Conservation (phyloP, 352 stramenopile species). For the Hyaloperonospora arabidopsidis region DNA sequence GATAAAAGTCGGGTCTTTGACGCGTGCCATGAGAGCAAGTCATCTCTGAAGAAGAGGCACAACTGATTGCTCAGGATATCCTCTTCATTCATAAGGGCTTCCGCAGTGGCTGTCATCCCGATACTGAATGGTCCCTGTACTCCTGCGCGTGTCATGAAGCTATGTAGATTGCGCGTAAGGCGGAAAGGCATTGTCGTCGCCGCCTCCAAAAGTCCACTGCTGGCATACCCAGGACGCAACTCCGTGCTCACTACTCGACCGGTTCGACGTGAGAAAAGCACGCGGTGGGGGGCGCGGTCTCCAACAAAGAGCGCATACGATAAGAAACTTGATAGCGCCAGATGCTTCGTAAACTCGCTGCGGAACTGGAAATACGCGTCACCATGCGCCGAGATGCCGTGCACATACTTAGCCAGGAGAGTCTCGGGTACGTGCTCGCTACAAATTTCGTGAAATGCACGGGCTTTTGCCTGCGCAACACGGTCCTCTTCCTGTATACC, state of each 20-base stretch:
- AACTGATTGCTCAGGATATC: conserved; percentile 82
- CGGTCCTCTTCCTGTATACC: conserved; percentile 55
- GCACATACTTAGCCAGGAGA: conserved; percentile 80
- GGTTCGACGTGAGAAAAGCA: conserved; percentile 74
- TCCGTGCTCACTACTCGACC: conserved; percentile 80
- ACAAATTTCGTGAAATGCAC: conserved; percentile 78
- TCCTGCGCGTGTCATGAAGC: conserved; percentile 77
- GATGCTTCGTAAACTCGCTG: conserved; percentile 80
- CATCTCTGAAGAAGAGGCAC: conserved; percentile 84
- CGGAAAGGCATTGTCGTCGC: conserved; percentile 84
- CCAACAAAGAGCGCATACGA: conserved; percentile 82
- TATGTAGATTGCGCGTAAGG: conserved; percentile 83
- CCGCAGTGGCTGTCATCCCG: conserved; percentile 68
- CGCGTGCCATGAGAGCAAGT: conserved; percentile 81
- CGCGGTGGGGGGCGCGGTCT: conserved; percentile 74
- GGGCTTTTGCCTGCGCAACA: conserved; percentile 52
- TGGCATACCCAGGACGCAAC: conserved; percentile 76
- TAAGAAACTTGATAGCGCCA: conserved; percentile 78
- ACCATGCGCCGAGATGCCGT: conserved; percentile 55
- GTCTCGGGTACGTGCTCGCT: conserved; percentile 72
- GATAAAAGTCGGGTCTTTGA: conserved; percentile 68
- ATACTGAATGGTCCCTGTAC: conserved; percentile 84
- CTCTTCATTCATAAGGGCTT: conserved; percentile 77
- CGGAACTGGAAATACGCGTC: conserved; percentile 85
- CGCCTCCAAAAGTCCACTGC: conserved; percentile 70